Evolutionary conservation across 2,329 filamentous ascomycete species (phyloP), one percentile per base, ranked within the genome.

Genomic region (Zymoseptoria brevis): DNA sequence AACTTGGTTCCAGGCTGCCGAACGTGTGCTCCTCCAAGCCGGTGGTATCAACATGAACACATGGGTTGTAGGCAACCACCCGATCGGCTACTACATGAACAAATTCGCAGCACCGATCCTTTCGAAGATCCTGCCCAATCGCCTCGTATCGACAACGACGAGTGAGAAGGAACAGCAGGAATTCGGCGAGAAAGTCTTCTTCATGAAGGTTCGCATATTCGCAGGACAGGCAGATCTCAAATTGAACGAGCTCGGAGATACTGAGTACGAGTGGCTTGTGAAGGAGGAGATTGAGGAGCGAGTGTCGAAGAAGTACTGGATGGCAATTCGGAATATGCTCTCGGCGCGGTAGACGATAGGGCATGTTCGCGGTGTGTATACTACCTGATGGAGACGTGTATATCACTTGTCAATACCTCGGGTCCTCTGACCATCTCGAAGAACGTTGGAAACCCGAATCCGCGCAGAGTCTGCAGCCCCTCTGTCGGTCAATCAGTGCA

Each of bases 21-120:
- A 90, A 71, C 84, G 91, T 61, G 85, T 91, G 57, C 80, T 97
- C 22, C 80, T 87, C 56, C 81, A 89, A 68, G 80, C 90, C 3
- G 91, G 87, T 8, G 94, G 94, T 60, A 77, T 89, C 62, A 95
- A 99, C 81, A 97, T 99, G 92, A 97, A 97, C 79, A 96, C 91
- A 57, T 99, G 94, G 92, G 84, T 97, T 67, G 89, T 99, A 55
- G 93, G 91, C 61, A 91, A 91, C 68, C 88, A 88, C 60, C 94
- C 94, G 9, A 83, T 96, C 60, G 93, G 92, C 24, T 88, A 96
- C 76, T 77, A 88, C 70, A 80, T 89, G 66, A 78, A 77, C 62
- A 77, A 84, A 63, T 81, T 79, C 80, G 81, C 67, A 66, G 63
- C 64, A 48, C 69, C 72, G 63, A 59, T 68, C 63, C 64, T 59